Base-by-base conservation (phyloP, 495 filamentous ascomycete genomes). In the Achaetomiella virescens region DNA sequence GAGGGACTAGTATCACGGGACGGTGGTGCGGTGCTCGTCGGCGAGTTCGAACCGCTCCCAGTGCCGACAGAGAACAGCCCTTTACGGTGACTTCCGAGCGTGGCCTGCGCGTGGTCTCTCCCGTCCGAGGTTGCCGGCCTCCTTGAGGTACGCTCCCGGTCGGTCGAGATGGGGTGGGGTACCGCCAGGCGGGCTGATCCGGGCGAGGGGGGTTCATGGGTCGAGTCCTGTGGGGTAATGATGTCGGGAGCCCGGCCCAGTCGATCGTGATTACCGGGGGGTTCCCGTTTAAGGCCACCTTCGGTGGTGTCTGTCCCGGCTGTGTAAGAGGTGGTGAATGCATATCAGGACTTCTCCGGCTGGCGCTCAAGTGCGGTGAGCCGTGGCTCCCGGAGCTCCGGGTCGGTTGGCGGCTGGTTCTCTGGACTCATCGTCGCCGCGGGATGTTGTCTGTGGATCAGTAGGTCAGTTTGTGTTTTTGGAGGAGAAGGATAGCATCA, bases 311-410 rank as follows among this genome's bases (percentile, higher is more conserved):
- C 71, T 40, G 88, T 89, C 14, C 82, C 89, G 31, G 90, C 84
- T 29, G 92, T 4, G 92, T 96, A 14, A 97, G 80, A 21, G 90
- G 91, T 57, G 93, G 93, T 14, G 91, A 93, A 60, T 92, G 85
- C 76, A 91, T 84, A 44, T 84, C 78, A 46, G 84, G 77, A 22
- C 74, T 70, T 51, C 62, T 73, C 24, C 66, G 66, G 53, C 66
- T 71, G n/a, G 75, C 68, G 43, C 62, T 71, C 10, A 76, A 62
- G 43, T 61, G 69, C 22, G 76, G 76, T 50, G 76, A 78, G 41
- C 64, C 66, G 51, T 70, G 75, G 46, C 69, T 65, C 45, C 66
- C 59, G 46, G 71, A 72, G 41, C 59, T 69, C 47, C 61, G 65
- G 21, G 70, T 71, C 7, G 60, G 54, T 55, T 72, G 61, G 12